Evolutionary conservation across 106 monocot species (phyloP).

Genomic region (Hemerocallis citrina): DNA sequence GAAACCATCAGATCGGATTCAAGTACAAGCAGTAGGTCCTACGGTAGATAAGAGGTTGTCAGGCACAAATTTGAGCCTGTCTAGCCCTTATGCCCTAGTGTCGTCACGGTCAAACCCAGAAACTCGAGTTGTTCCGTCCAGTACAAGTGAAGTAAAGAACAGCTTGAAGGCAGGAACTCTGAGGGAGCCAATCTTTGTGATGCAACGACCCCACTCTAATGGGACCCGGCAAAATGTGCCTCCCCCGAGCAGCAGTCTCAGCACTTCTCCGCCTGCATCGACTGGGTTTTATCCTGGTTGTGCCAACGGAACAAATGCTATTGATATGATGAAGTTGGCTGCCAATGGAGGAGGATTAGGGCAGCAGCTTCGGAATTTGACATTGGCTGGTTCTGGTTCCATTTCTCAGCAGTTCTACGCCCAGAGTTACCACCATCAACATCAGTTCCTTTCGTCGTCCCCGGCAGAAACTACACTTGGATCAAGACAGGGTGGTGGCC

Average conservation of each 20-base stretch:
- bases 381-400: conserved; percentile 7
- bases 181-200: conserved; percentile 55
- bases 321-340: conserved; percentile 19
- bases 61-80: conserved; percentile 18
- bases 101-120: conserved; percentile 24
- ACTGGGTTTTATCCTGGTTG: conserved; percentile 32
- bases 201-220: conserved; percentile 56
- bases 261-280: conserved; percentile 23
- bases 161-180: conserved; percentile 14
- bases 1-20: conserved; percentile 21
- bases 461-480: conserved; percentile 17
- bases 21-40: conserved; percentile 10
- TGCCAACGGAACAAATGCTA: background rate
- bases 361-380: conserved; percentile 16
- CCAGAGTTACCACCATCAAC: conserved; percentile 22
- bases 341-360: conserved; percentile 22
- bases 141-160: conserved; percentile 26
- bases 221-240: conserved; percentile 22
- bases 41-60: conserved; percentile 38
- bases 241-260: conserved; percentile 12
- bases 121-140: conserved; percentile 7
- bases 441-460: conserved; percentile 11
- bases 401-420: conserved; percentile 23
- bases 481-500: conserved; percentile 24
- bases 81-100: conserved; percentile 10